Evolutionary conservation across 2,329 filamentous ascomycete species (phyloP), one percentile per base, ranked within the genome.

Genomic region (Tolypocladium pustulatum): DNA sequence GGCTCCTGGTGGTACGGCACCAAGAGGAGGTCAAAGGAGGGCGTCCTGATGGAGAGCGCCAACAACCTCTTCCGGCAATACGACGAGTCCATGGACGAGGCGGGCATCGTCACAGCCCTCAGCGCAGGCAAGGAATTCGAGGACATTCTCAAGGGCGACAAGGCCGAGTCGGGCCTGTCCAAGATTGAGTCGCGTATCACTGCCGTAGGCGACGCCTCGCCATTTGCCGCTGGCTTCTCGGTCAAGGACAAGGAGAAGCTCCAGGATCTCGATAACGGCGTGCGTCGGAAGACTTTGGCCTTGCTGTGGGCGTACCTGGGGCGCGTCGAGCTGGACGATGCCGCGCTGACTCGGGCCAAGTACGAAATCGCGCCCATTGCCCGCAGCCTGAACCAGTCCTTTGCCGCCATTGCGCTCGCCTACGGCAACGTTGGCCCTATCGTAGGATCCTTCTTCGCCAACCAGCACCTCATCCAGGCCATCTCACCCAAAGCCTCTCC

Each of bases 1-100:
- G 94, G 94, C 54, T 91, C 89, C 60, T 99, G 94, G 94, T 99
- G 94, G 94, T 99, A 99, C 71, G 94, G 95, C 61, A 95, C 91
- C 38, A 93, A 96, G 73, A 85, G 87, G 67, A 85, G 90, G 74
- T 97, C 94, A 41, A 95, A 93, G 76, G 95, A 99, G 74, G 91
- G 90, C 65, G 89, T 97, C 32, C 80, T 96, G 58, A 88, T 97
- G 71, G 90, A 94, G 70, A 97, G 90, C 73, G 92, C 95, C 65
- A 95, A 95, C 73, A 92, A 91, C 64, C 83, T 99, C 60, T 97
- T 99, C 82, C 88, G 87, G 66, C 91, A 96, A 69, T 99, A 95
- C 75, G 86, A 90, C 63, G 92, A 96, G 58, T 83, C 85, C 62
- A 88, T 94, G 63, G 85, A 90, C 62, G 87, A 90, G 67, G 88